A percentile compares a stretch with the other conserved stretches of the same genome.
These are phyloP conservation scores for Diddensiella santjacobensis DNA, from an alignment of 805 yeast genomes.

Conservation along the genomic window DNA sequence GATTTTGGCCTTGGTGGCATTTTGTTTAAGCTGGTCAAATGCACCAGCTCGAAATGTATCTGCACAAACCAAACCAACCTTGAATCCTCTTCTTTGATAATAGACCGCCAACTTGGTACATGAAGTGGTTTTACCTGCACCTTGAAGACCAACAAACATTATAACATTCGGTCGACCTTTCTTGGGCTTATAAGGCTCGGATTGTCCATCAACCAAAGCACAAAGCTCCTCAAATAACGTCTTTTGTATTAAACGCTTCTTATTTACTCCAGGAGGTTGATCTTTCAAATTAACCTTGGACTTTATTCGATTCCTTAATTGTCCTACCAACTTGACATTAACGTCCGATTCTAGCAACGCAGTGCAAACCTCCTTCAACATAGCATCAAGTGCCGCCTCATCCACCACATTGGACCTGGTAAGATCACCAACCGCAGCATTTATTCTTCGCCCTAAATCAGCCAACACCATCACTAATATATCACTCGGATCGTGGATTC, in stretches of 20 bases:
- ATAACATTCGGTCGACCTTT: constrained; percentile 76
- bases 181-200: constrained; percentile 72
- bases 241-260: constrained; percentile 79
- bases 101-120: constrained; percentile 95
- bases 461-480: constrained; percentile 62
- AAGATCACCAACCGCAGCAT: constrained; percentile 65
- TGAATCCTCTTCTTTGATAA: constrained; percentile 88
- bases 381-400: constrained; percentile 59
- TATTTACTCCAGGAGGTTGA: constrained; percentile 56
- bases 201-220: constrained; percentile 67
- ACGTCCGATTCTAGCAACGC: constrained; percentile 95
- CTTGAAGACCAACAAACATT: constrained; percentile 98
- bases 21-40: constrained; percentile 95
- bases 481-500: too few species aligned
- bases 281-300: constrained; percentile 50
- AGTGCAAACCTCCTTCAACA: constrained; percentile 84
- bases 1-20: constrained; percentile 90
- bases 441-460: constrained; percentile 73
- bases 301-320: constrained; percentile 68
- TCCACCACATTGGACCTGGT: constrained; percentile 53
- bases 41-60: constrained; percentile 99
- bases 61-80: constrained; percentile 96
- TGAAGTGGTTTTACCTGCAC: constrained; percentile 97
- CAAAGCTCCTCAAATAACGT: constrained; percentile 92
- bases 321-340: constrained; percentile 76